Evolutionary conservation across 306 rosid genomes (phyloP).

Genomic region (Abrus pulchellus): DNA sequence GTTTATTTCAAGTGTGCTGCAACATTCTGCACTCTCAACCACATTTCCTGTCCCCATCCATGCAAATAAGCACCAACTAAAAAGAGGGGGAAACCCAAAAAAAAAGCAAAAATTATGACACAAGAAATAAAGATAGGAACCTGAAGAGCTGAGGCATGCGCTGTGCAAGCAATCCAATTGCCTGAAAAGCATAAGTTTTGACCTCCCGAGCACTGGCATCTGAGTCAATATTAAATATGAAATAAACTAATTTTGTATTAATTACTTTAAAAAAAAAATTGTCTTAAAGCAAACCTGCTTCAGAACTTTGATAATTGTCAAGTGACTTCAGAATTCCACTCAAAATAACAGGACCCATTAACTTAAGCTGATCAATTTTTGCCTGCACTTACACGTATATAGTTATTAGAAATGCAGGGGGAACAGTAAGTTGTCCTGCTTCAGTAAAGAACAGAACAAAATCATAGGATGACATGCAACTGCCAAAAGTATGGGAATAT

Average conservation of each 20-base stretch:
- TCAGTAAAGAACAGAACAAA: slow-evolving; percentile 23
- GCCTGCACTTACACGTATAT: slow-evolving; percentile 69
- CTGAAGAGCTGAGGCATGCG: slow-evolving; percentile 96
- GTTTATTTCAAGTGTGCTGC: slow-evolving; percentile 27
- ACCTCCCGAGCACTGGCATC: slow-evolving; percentile 82
- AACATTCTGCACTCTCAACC: slow-evolving; percentile 30
- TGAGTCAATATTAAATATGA: slow-evolving; percentile 53
- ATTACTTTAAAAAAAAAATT: slow-evolving; percentile 40
- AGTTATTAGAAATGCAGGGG: slow-evolving; percentile 41
- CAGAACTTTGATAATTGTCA: slow-evolving; percentile 73
- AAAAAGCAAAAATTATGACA: slow-evolving; percentile 17
- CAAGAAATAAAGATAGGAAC: slow-evolving; percentile 49
- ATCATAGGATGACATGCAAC: slow-evolving; percentile 6
- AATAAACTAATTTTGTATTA: slow-evolving; percentile 35
- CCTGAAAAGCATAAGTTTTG: slow-evolving; percentile 89
- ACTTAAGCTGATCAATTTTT: slow-evolving; percentile 81
- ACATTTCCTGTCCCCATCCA: slow-evolving; percentile 10
- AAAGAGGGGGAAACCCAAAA: not conserved
- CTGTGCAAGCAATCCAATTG: slow-evolving; percentile 90
- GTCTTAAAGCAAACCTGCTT: slow-evolving; percentile 67
- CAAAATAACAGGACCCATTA: slow-evolving; percentile 94
- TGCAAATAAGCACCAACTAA: not conserved
- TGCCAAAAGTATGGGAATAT: slow-evolving; percentile 12
- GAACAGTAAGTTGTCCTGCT: slow-evolving; percentile 19
- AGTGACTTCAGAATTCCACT: slow-evolving; percentile 93